Evolutionary conservation across 2,329 filamentous ascomycete genomes (phyloP).

Genomic region (Trichoderma gracile): DNA sequence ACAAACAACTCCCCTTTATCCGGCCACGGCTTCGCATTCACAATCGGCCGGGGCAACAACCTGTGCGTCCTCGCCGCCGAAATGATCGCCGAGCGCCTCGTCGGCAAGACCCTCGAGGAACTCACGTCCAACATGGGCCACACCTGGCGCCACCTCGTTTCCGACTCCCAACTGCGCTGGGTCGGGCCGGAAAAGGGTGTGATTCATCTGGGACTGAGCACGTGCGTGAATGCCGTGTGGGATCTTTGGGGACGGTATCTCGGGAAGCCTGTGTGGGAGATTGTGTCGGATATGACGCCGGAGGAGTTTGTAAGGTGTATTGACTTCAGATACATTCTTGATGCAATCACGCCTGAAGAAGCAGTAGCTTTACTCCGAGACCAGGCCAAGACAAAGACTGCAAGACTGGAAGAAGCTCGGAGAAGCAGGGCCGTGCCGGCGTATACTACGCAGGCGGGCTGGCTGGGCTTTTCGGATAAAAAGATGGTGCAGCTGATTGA

Average conservation of each 20-base stretch:
- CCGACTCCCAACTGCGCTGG: constrained; percentile 88
- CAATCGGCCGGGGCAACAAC: constrained; percentile 87
- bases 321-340: constrained; percentile 91
- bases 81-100: constrained; percentile 77
- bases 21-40: constrained; percentile 83
- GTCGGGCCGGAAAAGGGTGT: constrained; percentile 93
- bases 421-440: constrained; percentile 75
- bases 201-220: constrained; percentile 85
- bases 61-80: constrained; percentile 78
- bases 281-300: constrained; percentile 84
- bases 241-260: constrained; percentile 90
- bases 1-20: constrained; percentile 67
- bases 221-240: constrained; percentile 91
- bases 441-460: constrained; percentile 86
- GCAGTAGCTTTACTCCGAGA: constrained; percentile 69
- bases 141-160: constrained; percentile 88
- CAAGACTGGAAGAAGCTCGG: constrained; percentile 71
- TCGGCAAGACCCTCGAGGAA: constrained; percentile 71
- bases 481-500: constrained; percentile 76
- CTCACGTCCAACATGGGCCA: constrained; percentile 80
- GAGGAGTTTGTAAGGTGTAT: constrained; percentile 84
- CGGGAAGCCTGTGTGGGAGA: constrained; percentile 82
- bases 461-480: constrained; percentile 85
- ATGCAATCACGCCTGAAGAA: constrained; percentile 83
- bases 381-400: constrained; percentile 65